A percentile compares a stretch with the other conserved stretches of the same genome.
phyloP scores from a whole-genome alignment of 208 protist genomes.

The Porcisia hertigi region DNA sequence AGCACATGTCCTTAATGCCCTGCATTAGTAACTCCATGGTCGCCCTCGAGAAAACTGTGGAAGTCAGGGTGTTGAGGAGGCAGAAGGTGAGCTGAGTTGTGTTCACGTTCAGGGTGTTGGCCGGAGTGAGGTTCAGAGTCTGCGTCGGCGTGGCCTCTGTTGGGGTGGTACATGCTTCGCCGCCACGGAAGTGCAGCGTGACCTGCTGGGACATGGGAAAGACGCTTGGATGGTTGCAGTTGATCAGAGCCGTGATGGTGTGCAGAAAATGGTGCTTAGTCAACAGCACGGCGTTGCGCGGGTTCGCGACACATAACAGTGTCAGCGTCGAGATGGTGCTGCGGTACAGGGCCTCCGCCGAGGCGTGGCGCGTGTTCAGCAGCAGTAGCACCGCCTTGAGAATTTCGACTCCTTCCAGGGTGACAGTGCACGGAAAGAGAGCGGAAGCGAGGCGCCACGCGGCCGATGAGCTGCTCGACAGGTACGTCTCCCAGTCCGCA shows the following conservation, averaged over 20 bases:
- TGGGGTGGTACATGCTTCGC: neutral
- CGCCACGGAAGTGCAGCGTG: conserved; percentile 10
- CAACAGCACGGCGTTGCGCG: conserved; percentile 59
- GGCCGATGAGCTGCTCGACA: conserved; percentile 44
- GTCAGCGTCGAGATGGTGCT: conserved; percentile 61
- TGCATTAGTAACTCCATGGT: conserved; percentile 47
- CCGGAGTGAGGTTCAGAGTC: conserved; percentile 18
- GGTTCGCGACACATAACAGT: conserved; percentile 70
- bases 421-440: conserved; percentile 55
- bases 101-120: conserved; percentile 55
- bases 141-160: neutral
- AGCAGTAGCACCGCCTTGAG: conserved; percentile 55
- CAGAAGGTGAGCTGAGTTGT: conserved; percentile 67
- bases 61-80: conserved; percentile 61
- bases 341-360: conserved; percentile 69
- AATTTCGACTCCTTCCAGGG: conserved; percentile 30
- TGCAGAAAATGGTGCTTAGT: conserved; percentile 50
- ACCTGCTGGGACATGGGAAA: conserved; percentile 55
- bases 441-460: conserved; percentile 73
- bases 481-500: conserved; percentile 61
- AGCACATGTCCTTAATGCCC: conserved; percentile 59
- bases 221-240: conserved; percentile 57
- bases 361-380: conserved; percentile 49
- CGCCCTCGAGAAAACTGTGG: conserved; percentile 43
- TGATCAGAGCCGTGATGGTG: conserved; percentile 61